These are phyloP conservation scores for Penicillium manginii DNA, from an alignment of 495 filamentous ascomycete species.

Conservation along the genomic window DNA sequence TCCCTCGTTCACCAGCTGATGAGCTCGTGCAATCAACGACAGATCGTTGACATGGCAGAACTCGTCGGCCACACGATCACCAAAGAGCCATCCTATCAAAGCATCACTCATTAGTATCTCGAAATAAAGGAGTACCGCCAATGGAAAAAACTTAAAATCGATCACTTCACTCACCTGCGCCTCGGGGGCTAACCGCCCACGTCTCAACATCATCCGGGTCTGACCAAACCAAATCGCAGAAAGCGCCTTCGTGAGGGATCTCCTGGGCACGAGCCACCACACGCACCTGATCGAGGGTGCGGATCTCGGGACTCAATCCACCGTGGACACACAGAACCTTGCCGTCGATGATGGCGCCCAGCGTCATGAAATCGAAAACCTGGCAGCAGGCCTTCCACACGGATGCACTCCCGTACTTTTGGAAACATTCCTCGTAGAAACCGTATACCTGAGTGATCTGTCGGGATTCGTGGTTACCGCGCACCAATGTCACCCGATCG, in stretches of 20 bases:
- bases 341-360: slow-evolving; percentile 95
- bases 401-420: slow-evolving; percentile 96
- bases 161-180: slow-evolving; percentile 61
- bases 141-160: too few species aligned
- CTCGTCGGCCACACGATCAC: slow-evolving; percentile 95
- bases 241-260: slow-evolving; percentile 97
- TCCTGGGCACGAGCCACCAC: slow-evolving; percentile 96
- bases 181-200: slow-evolving; percentile 93
- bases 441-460: slow-evolving; percentile 99
- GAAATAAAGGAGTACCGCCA: background rate
- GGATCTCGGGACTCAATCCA: slow-evolving; percentile 93
- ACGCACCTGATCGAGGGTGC: slow-evolving; percentile 95
- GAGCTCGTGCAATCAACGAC: slow-evolving; percentile 91
- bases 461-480: slow-evolving; percentile 95
- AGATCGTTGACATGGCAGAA: slow-evolving; percentile 98
- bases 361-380: slow-evolving; percentile 96
- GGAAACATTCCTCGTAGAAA: slow-evolving; percentile 98
- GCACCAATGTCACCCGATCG: slow-evolving; percentile 91
- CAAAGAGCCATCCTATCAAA: slow-evolving; percentile 81
- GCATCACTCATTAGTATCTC: background rate
- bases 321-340: slow-evolving; percentile 97
- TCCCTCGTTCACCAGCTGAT: slow-evolving; percentile 97
- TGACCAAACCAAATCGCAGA: slow-evolving; percentile 98
- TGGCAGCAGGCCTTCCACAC: slow-evolving; percentile 99
- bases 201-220: slow-evolving; percentile 98